Percentiles rank a stretch among this genome's conserved stretches.
Evolutionary conservation across 192 early-diverging fungal species (phyloP).

Genomic region (Backusella mclennaniae): DNA sequence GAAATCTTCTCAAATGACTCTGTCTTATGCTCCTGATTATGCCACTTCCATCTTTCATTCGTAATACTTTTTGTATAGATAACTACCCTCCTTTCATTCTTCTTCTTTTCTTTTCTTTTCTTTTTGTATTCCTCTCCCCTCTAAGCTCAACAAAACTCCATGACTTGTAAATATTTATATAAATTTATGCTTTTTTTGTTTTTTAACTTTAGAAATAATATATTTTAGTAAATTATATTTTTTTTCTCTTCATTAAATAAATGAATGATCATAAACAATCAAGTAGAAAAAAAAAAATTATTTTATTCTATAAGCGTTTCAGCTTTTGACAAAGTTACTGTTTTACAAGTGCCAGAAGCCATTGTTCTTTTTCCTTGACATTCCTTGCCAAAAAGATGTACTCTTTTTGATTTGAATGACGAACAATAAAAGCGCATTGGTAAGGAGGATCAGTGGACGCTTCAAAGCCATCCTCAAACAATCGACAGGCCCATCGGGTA

Average conservation of each 20-base stretch:
- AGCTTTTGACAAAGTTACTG: background rate
- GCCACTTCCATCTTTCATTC: background rate
- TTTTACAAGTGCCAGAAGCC: background rate
- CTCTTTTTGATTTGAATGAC: background rate
- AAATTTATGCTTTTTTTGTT: background rate
- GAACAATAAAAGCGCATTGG: background rate
- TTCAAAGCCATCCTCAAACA: background rate
- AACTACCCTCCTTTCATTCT: background rate
- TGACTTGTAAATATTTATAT: conserved; percentile 2
- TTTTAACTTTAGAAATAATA: background rate
- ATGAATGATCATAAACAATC: background rate
- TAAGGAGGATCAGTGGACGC: background rate
- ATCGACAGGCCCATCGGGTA: background rate
- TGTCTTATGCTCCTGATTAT: background rate
- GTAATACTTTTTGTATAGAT: background rate
- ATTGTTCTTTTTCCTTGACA: background rate
- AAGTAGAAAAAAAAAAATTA: too few relatives aligned
- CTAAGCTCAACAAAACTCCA: background rate
- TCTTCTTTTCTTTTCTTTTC: background rate
- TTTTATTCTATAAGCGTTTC: background rate
- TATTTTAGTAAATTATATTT: background rate
- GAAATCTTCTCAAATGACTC: background rate
- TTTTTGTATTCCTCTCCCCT: background rate
- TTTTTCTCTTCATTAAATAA: background rate
- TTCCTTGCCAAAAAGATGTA: background rate